phyloP scores from a whole-genome alignment of 2,329 filamentous ascomycete genomes.

The Thelonectria blattea region DNA sequence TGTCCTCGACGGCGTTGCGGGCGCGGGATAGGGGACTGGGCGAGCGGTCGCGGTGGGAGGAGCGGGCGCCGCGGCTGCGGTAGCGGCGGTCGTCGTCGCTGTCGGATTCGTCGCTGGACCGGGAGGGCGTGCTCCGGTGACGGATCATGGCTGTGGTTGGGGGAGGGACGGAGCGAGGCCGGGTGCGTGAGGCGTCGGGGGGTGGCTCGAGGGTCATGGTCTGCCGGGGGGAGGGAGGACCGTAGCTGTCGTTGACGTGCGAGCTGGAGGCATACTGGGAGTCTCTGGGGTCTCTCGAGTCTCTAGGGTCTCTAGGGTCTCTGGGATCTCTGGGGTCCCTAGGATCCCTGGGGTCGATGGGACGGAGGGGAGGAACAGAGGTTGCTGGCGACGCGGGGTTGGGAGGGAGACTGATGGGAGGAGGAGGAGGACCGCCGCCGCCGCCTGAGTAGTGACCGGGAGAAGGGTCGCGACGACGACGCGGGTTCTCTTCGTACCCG shows the following conservation, averaged over 20 bases:
- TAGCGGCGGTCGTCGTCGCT: slow-evolving; percentile 35
- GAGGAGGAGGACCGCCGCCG: slow-evolving; percentile 24
- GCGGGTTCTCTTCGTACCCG: slow-evolving; percentile 38
- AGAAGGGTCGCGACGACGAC: slow-evolving; percentile 40
- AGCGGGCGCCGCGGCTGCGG: slow-evolving; percentile 28
- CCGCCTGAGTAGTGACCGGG: slow-evolving; percentile 43
- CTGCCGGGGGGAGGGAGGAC: slow-evolving; percentile 33
- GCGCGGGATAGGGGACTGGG: slow-evolving; percentile 49
- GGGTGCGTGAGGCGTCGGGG: slow-evolving; percentile 26
- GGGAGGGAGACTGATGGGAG: slow-evolving; percentile 18
- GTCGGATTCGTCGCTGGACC: slow-evolving; percentile 31
- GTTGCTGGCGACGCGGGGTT: slow-evolving; percentile 22
- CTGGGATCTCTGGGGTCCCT: slow-evolving; percentile 18
- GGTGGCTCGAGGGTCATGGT: slow-evolving; percentile 40
- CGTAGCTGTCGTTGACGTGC: slow-evolving; percentile 36
- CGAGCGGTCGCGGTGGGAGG: slow-evolving; percentile 35
- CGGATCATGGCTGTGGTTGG: slow-evolving; percentile 35
- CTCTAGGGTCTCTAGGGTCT: no score
- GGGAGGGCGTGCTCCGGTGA: slow-evolving; percentile 22
- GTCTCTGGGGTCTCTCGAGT: slow-evolving; percentile 10
- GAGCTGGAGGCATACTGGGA: slow-evolving; percentile 32
- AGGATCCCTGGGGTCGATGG: slow-evolving; percentile 15
- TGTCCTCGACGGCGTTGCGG: slow-evolving; percentile 50
- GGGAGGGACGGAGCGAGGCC: slow-evolving; percentile 44
- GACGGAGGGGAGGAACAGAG: slow-evolving; percentile 22